phyloP scores from a whole-genome alignment of 2,329 filamentous ascomycete species.

The Ophiostoma sp. region DNA sequence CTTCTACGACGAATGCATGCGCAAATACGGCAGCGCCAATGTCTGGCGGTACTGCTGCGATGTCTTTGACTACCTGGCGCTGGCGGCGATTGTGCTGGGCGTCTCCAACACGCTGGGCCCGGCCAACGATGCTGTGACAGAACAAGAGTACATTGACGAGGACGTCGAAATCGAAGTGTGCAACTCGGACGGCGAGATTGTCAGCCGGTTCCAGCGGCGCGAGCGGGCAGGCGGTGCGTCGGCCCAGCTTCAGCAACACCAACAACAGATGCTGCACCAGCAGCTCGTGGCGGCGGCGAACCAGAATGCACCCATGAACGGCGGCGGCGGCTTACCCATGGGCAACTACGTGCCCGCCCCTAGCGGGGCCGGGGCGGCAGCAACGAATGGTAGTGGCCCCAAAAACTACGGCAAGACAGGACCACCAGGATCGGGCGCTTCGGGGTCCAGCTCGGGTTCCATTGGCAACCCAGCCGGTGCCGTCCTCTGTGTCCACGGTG shows the following conservation, averaged over 20 bases:
- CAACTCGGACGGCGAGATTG: conserved; percentile 77
- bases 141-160: conserved; percentile 57
- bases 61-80: conserved; percentile 93
- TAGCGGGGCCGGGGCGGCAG: not conserved
- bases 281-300: conserved; percentile 22
- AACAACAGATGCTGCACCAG: conserved; percentile 33
- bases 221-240: conserved; percentile 46
- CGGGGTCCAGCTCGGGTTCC: conserved; percentile 65
- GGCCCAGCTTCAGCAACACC: conserved; percentile 31
- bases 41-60: conserved; percentile 98
- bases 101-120: conserved; percentile 65
- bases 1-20: conserved; percentile 95
- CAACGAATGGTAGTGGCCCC: not conserved
- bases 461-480: conserved; percentile 72
- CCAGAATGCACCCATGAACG: conserved; percentile 12
- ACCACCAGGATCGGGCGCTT: conserved; percentile 76
- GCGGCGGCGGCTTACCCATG: conserved; percentile 19
- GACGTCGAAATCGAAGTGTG: conserved; percentile 93
- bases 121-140: conserved; percentile 48
- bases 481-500: conserved; percentile 93
- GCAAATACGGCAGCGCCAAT: conserved; percentile 95
- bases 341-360: conserved; percentile 26
- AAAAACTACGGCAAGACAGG: conserved; percentile 46
- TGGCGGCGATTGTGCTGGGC: conserved; percentile 88
- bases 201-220: conserved; percentile 61